Base-by-base conservation (phyloP, 495 filamentous ascomycete genomes). In the Penicillium subrubescens region DNA sequence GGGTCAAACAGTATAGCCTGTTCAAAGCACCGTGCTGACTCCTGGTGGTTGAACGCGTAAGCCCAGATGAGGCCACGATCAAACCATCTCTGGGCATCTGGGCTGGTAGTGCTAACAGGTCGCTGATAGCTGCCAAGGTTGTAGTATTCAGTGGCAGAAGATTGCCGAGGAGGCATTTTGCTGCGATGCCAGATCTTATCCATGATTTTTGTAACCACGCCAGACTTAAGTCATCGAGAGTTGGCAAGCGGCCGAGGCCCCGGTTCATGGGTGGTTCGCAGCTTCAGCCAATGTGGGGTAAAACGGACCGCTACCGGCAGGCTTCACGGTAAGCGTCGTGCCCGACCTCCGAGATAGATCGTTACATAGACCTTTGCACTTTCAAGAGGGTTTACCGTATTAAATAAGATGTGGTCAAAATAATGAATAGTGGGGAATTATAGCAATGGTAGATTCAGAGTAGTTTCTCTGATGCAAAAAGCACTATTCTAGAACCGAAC, bases 21-120 rank as follows among this genome's bases (percentile, higher is more conserved):
- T 60, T 86, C 79, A 63, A 90, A 90, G 73, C 88, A 90, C 53
- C 69, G 74, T 10, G 69, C 78, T 3, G 86, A 78, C 66, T 89
- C 87, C 57, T 87, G 85, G 62, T 89, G 87, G 71, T 90, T 89
- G 77, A 90, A 90, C 29, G 72, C 84, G 64, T 86, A 90, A 33
- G 73, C 79, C 88, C 88, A 90, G 46, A 87, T 80, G 0, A 90
- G 76, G 10, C 86, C 87, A 1, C 86, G 81, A 64, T 84, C 79
- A 63, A 87, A 88, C 87, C 87, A 90, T n/a, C 66, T 73, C 59
- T 87, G 81, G 3, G 83, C 79, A 31, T 79, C 75, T 3, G 63
- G 27, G 70, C 64, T 83, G 21, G 23, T 65, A 0, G 84, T 83
- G 50, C 58, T 83, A 8, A 89, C 71, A 11, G 73, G 60, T 27